Percentiles rank a stretch among this genome's conserved stretches.
Conservation (phyloP, 2,329 filamentous ascomycete species). For the Xylariaceae sp. region DNA sequence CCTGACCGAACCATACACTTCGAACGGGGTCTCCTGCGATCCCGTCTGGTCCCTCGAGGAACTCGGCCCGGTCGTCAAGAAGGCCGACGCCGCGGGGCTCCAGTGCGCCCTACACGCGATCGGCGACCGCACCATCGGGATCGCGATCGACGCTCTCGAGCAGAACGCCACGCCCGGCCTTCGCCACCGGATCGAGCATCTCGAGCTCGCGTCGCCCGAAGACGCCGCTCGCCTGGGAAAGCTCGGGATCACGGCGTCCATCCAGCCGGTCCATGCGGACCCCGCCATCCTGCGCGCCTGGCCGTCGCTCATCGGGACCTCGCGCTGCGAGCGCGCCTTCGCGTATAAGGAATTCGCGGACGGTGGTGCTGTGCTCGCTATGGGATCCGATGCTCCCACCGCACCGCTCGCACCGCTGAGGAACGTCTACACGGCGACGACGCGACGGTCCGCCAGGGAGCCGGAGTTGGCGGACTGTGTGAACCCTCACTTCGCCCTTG, state of each 20-base stretch:
- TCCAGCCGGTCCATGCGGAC: conserved; percentile 62
- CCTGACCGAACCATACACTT: conserved; percentile 59
- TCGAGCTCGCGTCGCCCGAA: conserved; percentile 58
- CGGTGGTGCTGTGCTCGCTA: conserved; percentile 46
- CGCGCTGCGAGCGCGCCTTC: conserved; percentile 61
- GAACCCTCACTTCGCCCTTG: conserved; percentile 46
- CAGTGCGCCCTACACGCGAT: conserved; percentile 69
- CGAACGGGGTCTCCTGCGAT: conserved; percentile 48
- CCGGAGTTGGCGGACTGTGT: conserved; percentile 40
- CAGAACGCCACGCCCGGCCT: conserved; percentile 44
- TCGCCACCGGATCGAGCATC: conserved; percentile 66
- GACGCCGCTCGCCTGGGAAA: conserved; percentile 60
- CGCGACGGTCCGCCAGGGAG: conserved; percentile 45
- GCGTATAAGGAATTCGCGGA: conserved; percentile 63
- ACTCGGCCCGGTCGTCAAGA: conserved; percentile 55
- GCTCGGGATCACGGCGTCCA: conserved; percentile 62
- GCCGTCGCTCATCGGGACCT: conserved; percentile 57
- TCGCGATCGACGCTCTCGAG: conserved; percentile 60
- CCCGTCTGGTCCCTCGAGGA: conserved; percentile 58
- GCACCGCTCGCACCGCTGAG: conserved; percentile 46
- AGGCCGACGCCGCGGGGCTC: conserved; percentile 56
- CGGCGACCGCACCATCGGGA: conserved; percentile 60
- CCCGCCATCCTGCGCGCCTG: conserved; percentile 65
- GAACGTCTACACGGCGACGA: conserved; percentile 52
- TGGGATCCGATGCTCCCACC: conserved; percentile 51